Conservation (phyloP, 768 basidiomycete species). For the Tylopilus balloui region DNA sequence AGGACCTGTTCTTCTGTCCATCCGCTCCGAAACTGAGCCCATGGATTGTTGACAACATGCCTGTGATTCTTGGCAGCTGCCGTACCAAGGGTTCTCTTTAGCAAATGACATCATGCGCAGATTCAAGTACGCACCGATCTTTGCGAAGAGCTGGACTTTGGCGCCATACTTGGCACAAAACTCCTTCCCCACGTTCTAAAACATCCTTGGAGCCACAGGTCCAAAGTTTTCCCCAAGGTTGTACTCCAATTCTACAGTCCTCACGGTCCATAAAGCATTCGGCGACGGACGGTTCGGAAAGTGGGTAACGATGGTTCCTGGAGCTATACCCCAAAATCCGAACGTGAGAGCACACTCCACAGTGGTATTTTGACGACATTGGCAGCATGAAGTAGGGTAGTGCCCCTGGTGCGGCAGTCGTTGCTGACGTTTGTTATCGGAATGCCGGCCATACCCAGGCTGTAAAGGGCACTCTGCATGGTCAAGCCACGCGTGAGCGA, state of each 20-base stretch:
- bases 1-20: conserved; percentile 71
- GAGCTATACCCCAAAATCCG: conserved; percentile 78
- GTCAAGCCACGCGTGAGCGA: background rate
- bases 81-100: background rate
- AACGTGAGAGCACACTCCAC: conserved; percentile 73
- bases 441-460: conserved; percentile 74
- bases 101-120: background rate
- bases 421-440: conserved; percentile 84
- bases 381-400: conserved; percentile 67
- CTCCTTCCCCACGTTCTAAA: conserved; percentile 64
- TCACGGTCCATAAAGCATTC: conserved; percentile 37
- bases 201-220: conserved; percentile 65
- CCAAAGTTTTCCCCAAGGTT: conserved; percentile 55
- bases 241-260: conserved; percentile 43
- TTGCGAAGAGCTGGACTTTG: conserved; percentile 57
- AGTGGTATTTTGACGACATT: conserved; percentile 59
- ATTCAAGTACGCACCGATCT: conserved; percentile 53
- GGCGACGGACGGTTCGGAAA: conserved; percentile 50
- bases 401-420: conserved; percentile 76
- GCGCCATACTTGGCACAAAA: conserved; percentile 71
- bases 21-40: conserved; percentile 74
- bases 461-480: conserved; percentile 64
- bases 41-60: conserved; percentile 75
- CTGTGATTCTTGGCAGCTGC: conserved; percentile 76
- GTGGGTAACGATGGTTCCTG: conserved; percentile 59